Evolutionary conservation across 2,329 filamentous ascomycete species (phyloP), one percentile per base, ranked within the genome.

Genomic region (Magnaporthiopsis incrustans): DNA sequence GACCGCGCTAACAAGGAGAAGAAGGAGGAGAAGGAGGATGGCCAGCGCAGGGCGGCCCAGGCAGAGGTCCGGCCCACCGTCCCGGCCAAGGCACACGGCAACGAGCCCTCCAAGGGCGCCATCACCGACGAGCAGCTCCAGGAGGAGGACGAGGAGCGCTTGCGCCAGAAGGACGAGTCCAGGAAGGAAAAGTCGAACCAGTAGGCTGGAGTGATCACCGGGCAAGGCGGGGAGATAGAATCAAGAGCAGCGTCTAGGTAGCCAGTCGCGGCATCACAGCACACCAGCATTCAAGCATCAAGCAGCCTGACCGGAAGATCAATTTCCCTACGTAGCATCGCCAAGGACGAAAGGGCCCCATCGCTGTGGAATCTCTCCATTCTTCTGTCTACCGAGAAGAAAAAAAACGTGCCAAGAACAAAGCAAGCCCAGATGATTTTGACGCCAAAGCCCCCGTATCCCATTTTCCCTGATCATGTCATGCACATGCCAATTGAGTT

Each of bases 31-130:
- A 57, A 63, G 61, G 56, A 63, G 53, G 61, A 56, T 2, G 53
- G 33, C 12, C 5, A 32, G 32, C 50, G 33, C 15, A 53, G 57
- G 61, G 30, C 30, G 25, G 30, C 12, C 26, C 38, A 33, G 14
- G n/a, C 22, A 15, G 22, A 62, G 26, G n/a, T 35, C 44, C 18
- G 7, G 61, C 61, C 61, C 6, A 25, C 7, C 22, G 25, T 53
- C 25, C 58, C 83, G 85, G 89, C 89, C 64, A 83, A 77, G 69
- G 72, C 81, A 67, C 89, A 92, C 72, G 89, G 89, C 66, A 92
- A 92, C 73, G 82, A 91, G 77, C 89, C 89, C 2, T 89, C 85
- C 26, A 85, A 80, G 71, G 89, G 89, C 25, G 89, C 89, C 30
- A 84, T 89, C 80, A 82, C 91, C 65, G 89, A 92, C 73, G 84